Conservation (phyloP, 768 basidiomycete genomes). For the Dictyophora rubrovolvata region DNA sequence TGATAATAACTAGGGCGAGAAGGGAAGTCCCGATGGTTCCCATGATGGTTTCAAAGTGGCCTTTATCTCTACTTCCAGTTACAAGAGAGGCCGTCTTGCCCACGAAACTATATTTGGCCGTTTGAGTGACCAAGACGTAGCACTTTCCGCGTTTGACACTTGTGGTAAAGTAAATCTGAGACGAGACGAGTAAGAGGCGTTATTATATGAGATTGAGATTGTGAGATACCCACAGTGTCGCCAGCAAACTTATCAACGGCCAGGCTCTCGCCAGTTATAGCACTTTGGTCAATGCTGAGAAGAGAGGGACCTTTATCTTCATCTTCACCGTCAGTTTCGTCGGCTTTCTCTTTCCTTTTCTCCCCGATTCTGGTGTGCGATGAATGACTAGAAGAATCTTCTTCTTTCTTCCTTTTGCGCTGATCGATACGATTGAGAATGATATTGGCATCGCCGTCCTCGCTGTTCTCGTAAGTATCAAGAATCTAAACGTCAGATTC, state of each 20-base stretch:
- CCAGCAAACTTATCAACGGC: slow-evolving; percentile 37
- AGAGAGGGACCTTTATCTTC: slow-evolving; percentile 31
- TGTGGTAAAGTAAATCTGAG: slow-evolving; percentile 12
- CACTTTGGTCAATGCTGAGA: slow-evolving; percentile 34
- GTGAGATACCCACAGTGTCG: slow-evolving; percentile 22
- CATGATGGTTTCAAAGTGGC: slow-evolving; percentile 38
- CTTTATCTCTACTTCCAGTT: slow-evolving; percentile 26
- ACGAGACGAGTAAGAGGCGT: not conserved
- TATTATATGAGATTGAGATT: not conserved
- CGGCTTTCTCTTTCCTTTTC: slow-evolving; percentile 16
- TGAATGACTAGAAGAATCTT: slow-evolving; percentile 6
- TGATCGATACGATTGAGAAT: slow-evolving; percentile 19
- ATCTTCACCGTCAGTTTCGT: slow-evolving; percentile 22
- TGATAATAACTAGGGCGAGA: slow-evolving; percentile 32
- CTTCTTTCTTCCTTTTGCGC: not conserved
- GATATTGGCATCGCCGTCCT: slow-evolving; percentile 19
- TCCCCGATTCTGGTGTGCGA: slow-evolving; percentile 13
- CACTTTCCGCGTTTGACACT: slow-evolving; percentile 27
- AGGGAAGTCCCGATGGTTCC: slow-evolving; percentile 33
- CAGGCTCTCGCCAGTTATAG: slow-evolving; percentile 38
- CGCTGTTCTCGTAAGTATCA: slow-evolving; percentile 30
- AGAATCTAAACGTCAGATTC: slow-evolving; percentile 22
- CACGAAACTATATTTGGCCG: slow-evolving; percentile 33
- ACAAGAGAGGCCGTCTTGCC: slow-evolving; percentile 37
- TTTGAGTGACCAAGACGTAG: slow-evolving; percentile 27